Conservation (phyloP, 208 protist genomes). For the Acanthamoeba royreba region DNA sequence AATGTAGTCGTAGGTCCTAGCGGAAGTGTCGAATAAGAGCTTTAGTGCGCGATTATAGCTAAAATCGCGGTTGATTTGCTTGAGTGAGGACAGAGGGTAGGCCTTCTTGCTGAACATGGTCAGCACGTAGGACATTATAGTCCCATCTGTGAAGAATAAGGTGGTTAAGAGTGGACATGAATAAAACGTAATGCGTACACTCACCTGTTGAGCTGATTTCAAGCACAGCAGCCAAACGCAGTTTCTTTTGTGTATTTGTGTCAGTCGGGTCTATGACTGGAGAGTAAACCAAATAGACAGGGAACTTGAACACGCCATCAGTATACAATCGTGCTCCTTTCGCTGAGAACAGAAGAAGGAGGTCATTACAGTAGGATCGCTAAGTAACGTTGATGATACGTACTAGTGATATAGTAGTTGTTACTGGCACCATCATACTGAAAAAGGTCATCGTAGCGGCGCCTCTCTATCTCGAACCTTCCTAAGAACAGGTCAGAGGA, state of each 20-base stretch:
- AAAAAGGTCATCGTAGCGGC: not conserved
- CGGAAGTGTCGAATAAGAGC: not conserved
- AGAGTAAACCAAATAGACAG: not conserved
- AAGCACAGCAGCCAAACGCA: not conserved
- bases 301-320: slow-evolving; percentile 21
- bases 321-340: slow-evolving; percentile 2
- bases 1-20: slow-evolving; percentile 43
- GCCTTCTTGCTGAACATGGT: slow-evolving; percentile 34
- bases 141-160: not conserved
- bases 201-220: not conserved
- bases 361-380: not conserved
- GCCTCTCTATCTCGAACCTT: not conserved
- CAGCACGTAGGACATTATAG: not conserved
- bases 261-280: not conserved
- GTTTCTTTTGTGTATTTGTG: not conserved
- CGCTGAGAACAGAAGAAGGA: not conserved
- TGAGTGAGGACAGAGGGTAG: not conserved
- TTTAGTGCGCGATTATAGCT: not conserved
- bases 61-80: not conserved
- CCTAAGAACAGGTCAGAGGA: slow-evolving; percentile 26
- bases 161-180: no score
- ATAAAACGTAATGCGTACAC: no score
- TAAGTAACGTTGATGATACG: not conserved
- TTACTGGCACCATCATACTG: not conserved
- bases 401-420: slow-evolving; percentile 7